Conservation (phyloP, 140 eudicot genomes). For the Flaveria floridana region DNA sequence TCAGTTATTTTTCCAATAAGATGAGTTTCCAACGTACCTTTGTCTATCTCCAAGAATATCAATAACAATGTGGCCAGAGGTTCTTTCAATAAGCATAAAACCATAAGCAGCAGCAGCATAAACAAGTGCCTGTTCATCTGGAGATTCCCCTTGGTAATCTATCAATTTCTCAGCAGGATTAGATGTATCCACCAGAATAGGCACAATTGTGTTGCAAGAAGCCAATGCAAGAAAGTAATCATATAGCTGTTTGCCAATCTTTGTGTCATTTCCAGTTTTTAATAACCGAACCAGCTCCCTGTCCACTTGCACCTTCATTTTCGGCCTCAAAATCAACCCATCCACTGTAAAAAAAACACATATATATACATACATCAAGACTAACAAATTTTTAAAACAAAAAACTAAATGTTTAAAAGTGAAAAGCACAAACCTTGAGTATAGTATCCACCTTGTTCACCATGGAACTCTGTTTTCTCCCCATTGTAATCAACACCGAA, state of each 20-base stretch:
- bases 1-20: neutral
- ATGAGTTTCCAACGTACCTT: slow-evolving; percentile 46
- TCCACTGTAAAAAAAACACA: slow-evolving; percentile 42
- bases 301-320: slow-evolving; percentile 76
- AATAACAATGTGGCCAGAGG: slow-evolving; percentile 90
- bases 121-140: slow-evolving; percentile 95
- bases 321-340: slow-evolving; percentile 66
- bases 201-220: slow-evolving; percentile 96
- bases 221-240: slow-evolving; percentile 90
- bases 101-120: slow-evolving; percentile 98
- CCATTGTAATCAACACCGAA: slow-evolving; percentile 65
- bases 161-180: slow-evolving; percentile 57
- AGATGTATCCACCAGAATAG: slow-evolving; percentile 55
- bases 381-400: slow-evolving; percentile 10
- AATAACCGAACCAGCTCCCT: slow-evolving; percentile 48
- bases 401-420: neutral
- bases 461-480: slow-evolving; percentile 42
- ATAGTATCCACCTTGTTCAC: slow-evolving; percentile 50
- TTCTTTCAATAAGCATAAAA: slow-evolving; percentile 77
- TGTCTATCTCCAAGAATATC: slow-evolving; percentile 87
- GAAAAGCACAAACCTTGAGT: slow-evolving; percentile 50
- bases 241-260: slow-evolving; percentile 47
- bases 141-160: slow-evolving; percentile 95
- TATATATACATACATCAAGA: neutral
- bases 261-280: slow-evolving; percentile 42